Evolutionary conservation across 2,329 filamentous ascomycete species (phyloP), one percentile per base, ranked within the genome.

Genomic region (Paramyrothecium roridum): DNA sequence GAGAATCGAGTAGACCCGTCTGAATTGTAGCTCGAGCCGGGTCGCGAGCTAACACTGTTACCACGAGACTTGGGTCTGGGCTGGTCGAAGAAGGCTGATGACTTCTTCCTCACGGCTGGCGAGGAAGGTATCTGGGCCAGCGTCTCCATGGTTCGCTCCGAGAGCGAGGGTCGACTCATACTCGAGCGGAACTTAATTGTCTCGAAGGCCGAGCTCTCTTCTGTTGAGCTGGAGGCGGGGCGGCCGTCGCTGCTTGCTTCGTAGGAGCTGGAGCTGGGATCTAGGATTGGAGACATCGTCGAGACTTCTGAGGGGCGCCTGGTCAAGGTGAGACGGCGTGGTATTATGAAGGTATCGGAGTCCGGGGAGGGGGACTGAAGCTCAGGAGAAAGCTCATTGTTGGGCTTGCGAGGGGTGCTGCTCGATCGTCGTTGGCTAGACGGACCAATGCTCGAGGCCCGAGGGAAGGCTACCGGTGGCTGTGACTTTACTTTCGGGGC

Each of bases 91-190:
- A 96, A 92, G 54, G 83, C 85, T 0, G 90, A 91, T 10, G 82
- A 77, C 53, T 86, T 84, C 56, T 84, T 84, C 52, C 80, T 83
- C 48, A 89, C 71, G 1, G 83, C 84, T 4, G 93, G 92, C 1
- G 92, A 95, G 0, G 90, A 85, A 0, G 92, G 90, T 30, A 96
- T 76, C 49, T 86, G 83, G 3, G 91, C 82, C 7, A 97, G 76
- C 0, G 91, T 96, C 69, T 96, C 91, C 46, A 96, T 87, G 1
- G 93, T 96, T 56, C 93, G 81, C 63, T 97, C 93, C 1, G 89
- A 86, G 3, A 97, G 77, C 0, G 90, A 93, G 52, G 82, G 78
- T 53, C 74, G 67, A 1, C 73, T 66, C 33, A 70, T 70, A 22
- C 56, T 58, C 30, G 61, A 57, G 12, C 63, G 64, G 34, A 57